Conservation (phyloP, 2,329 filamentous ascomycete genomes). For the Grosmannia huntii region DNA sequence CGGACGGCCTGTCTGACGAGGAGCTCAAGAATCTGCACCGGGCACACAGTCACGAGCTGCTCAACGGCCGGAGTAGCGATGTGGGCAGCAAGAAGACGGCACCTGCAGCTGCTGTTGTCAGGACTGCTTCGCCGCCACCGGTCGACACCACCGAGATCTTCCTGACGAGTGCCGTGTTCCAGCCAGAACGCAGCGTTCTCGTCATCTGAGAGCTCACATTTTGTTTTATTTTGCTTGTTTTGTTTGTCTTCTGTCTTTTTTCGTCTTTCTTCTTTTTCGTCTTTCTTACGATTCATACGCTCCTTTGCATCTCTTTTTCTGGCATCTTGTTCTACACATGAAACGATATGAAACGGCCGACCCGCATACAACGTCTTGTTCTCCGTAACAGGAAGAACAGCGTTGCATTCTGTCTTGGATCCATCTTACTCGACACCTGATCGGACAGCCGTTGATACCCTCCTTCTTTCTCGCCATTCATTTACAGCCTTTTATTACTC, state of each 20-base stretch:
- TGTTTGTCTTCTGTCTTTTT: not conserved
- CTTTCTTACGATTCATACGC: not conserved
- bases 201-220: constrained; percentile 1
- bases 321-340: not conserved
- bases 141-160: constrained; percentile 22
- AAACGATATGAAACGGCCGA: constrained; percentile 2
- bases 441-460: not conserved
- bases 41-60: constrained; percentile 37
- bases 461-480: not conserved
- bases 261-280: not conserved
- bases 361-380: not conserved
- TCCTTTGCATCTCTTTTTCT: not conserved
- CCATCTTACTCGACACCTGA: not conserved
- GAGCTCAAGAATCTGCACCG: constrained; percentile 31
- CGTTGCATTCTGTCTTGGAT: not conserved
- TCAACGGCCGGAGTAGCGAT: constrained; percentile 23
- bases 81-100: constrained; percentile 10
- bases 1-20: constrained; percentile 18
- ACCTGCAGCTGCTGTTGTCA: constrained; percentile 22
- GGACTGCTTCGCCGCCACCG: constrained; percentile 16
- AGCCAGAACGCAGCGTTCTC: constrained; percentile 18
- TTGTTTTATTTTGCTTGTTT: too few species aligned
- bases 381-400: not conserved
- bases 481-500: not conserved
- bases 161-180: constrained; percentile 38